Conservation (phyloP, 768 basidiomycete genomes). For the button mushroom (Agaricus bisporus) region DNA sequence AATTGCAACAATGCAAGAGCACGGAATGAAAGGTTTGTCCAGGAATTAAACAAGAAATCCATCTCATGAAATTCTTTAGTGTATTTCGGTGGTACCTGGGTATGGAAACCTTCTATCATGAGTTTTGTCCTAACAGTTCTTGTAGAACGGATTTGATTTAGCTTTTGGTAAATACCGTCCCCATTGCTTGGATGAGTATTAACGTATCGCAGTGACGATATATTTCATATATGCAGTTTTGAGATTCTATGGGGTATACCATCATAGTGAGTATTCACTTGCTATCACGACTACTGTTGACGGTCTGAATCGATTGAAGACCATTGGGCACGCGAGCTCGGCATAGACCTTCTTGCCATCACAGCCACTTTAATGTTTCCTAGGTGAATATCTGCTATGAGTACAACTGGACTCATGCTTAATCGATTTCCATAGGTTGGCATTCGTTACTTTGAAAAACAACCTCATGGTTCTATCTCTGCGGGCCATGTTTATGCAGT, state of each 20-base stretch:
- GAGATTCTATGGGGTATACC: slow-evolving; percentile 71
- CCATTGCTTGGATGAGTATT: background rate
- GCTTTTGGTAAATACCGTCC: slow-evolving; percentile 59
- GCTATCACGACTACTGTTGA: background rate
- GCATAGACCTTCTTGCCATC: slow-evolving; percentile 79
- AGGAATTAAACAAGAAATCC: background rate
- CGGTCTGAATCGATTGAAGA: slow-evolving; percentile 28
- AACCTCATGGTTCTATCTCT: slow-evolving; percentile 77
- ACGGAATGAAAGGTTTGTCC: slow-evolving; percentile 74
- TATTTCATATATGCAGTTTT: slow-evolving; percentile 73
- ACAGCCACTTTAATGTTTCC: slow-evolving; percentile 92
- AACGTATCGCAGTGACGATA: slow-evolving; percentile 51
- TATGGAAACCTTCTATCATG: slow-evolving; percentile 22
- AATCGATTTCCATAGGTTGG: slow-evolving; percentile 44
- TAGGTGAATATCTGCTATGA: slow-evolving; percentile 36
- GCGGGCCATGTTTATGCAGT: slow-evolving; percentile 92
- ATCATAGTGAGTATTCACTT: slow-evolving; percentile 41
- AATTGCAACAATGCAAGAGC: slow-evolving; percentile 92
- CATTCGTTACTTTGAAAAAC: slow-evolving; percentile 84
- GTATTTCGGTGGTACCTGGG: slow-evolving; percentile 84
- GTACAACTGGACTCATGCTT: background rate
- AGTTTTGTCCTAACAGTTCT: slow-evolving; percentile 6
- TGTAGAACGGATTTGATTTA: slow-evolving; percentile 87
- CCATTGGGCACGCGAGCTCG: slow-evolving; percentile 59
- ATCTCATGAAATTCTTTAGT: slow-evolving; percentile 34